Base-by-base conservation (phyloP, 257 asterid species). In the Penstemon davidsonii region DNA sequence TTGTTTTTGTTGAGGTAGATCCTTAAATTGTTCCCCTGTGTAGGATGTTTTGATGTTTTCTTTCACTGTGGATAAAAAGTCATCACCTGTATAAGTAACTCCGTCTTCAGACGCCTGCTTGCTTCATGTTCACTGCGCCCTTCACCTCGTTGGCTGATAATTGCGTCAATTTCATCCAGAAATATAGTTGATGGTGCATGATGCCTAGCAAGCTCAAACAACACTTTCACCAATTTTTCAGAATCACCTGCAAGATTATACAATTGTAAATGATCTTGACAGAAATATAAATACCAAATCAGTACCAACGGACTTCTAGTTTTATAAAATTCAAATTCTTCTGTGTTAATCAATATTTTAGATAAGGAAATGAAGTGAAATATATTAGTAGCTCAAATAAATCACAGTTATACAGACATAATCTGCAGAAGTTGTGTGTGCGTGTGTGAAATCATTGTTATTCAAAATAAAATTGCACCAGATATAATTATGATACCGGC, bases 41-140 rank as follows among this genome's bases (percentile, higher is more conserved):
- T n/a, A 19, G 15, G 38, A 53, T 15, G 39, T 45, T 37, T 46
- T 61, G 44, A 42, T 7, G 44, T 45, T 56, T 68, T 62, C 70
- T 67, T 42, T 64, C 74, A 71, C 67, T 56, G 61, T 56, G 11
- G 43, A 62, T 19, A 67, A 46, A 71, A 77, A 56, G 47, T 10
- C 0, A 25, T 80, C 67, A 93, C 99, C 97, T 93, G 99, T 80
- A 93, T 86, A 68, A 93, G 96, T 78, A 93, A 80, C 82, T 93
- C 99, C 19, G 99, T 93, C 79, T 93, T 93, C 69, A 93, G 82
- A 55, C 99, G 97, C 85, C 99, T 83, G 75, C 99, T 93, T 49
- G 99, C 94, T 84, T 93, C 97, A 84, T 93, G 99, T 75, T 93
- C 99, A 76, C 96, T 93, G 43, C 90, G 96, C 12, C 88, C 99